These are phyloP conservation scores for Escallonia rubra DNA, from an alignment of 129 eudicot species.

Conservation along the genomic window DNA sequence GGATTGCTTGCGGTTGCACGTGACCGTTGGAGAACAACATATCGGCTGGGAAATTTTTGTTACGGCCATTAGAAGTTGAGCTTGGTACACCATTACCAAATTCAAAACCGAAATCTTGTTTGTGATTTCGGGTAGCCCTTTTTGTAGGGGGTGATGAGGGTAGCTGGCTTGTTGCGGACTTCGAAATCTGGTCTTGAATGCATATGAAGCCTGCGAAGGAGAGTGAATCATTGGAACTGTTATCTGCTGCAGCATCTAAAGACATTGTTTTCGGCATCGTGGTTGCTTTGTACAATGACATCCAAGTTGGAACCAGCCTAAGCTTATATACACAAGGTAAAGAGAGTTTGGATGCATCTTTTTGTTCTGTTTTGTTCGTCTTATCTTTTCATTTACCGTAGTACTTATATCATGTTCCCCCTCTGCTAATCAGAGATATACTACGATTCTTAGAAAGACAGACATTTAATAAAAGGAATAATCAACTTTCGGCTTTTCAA, in stretches of 20 bases:
- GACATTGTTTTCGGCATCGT: conserved; percentile 8
- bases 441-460: not conserved
- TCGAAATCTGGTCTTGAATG: conserved; percentile 8
- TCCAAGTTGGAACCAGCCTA: conserved; percentile 1
- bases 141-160: conserved; percentile 10
- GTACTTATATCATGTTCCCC: not conserved
- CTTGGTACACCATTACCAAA: conserved; percentile 6
- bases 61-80: not conserved
- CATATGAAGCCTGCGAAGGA: conserved; percentile 27
- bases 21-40: not conserved
- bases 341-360: not conserved
- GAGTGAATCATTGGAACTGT: conserved; percentile 24
- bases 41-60: not conserved
- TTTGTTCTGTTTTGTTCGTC: conserved; percentile 2
- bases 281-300: not conserved
- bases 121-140: conserved; percentile 9
- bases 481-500: too few species aligned
- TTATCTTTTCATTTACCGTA: not conserved
- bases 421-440: not conserved
- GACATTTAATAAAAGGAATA: too few species aligned
- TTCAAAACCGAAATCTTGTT: conserved; percentile 18
- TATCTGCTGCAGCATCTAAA: conserved; percentile 22
- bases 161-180: not conserved
- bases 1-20: not conserved
- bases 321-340: conserved; percentile 5